Conservation (phyloP, 192 early-diverging fungal genomes). For the Coemansia javaensis region DNA sequence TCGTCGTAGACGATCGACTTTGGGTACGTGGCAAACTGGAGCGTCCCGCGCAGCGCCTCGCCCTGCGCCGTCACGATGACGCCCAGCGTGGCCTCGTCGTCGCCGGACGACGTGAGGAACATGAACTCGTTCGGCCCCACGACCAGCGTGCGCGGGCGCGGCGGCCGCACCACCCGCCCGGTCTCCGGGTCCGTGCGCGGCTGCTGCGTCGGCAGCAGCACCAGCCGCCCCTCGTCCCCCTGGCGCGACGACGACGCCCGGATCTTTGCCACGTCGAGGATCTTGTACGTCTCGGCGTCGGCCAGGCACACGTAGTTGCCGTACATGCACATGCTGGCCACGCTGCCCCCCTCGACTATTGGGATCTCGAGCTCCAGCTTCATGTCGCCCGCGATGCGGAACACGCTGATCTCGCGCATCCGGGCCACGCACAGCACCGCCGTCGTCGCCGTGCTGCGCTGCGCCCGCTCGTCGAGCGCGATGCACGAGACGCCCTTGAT, state of each 20-base stretch:
- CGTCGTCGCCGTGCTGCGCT: conserved; percentile 2
- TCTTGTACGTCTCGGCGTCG: conserved; percentile 43
- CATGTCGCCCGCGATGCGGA: conserved; percentile 21
- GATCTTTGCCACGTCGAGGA: conserved; percentile 30
- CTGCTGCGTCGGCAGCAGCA: conserved; percentile 44
- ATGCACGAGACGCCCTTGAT: conserved; percentile 43
- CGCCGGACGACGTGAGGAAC: conserved; percentile 42
- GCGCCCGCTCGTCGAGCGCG: conserved; percentile 31
- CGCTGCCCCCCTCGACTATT: conserved; percentile 20
- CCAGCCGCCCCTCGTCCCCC: conserved; percentile 25
- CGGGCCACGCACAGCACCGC: conserved; percentile 38
- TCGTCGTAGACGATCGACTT: conserved; percentile 37
- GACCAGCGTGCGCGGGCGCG: conserved; percentile 43
- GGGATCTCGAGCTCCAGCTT: conserved; percentile 34
- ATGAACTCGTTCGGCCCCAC: conserved; percentile 45
- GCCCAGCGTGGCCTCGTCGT: conserved; percentile 35
- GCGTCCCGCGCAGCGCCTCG: conserved; percentile 45
- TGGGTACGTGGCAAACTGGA: conserved; percentile 47
- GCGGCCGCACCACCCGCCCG: conserved; percentile 29
- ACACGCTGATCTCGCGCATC: conserved; percentile 31
- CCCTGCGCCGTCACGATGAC: conserved; percentile 48
- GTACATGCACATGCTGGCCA: conserved; percentile 42
- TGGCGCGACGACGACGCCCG: conserved; percentile 9
- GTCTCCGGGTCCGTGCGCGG: conserved; percentile 24
- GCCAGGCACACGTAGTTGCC: conserved; percentile 44